These are phyloP conservation scores for Coniochaeta hoffmannii DNA, from an alignment of 2,329 filamentous ascomycete genomes.

Conservation along the genomic window DNA sequence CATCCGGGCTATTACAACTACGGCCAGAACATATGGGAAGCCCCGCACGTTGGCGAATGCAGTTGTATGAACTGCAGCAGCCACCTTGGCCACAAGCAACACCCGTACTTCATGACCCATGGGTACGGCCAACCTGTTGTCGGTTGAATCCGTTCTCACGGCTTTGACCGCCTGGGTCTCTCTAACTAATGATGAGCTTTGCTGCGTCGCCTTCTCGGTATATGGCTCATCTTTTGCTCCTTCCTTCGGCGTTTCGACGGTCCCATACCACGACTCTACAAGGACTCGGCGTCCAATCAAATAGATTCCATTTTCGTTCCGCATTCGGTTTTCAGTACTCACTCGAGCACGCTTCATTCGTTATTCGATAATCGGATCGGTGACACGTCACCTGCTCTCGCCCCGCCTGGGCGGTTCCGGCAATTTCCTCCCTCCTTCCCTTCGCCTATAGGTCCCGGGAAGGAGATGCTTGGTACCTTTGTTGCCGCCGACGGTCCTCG, in stretches of 20 bases:
- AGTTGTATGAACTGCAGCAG: slow-evolving; percentile 38
- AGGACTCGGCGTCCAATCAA: slow-evolving; percentile 4
- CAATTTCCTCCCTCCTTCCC: background rate
- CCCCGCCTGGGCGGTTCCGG: background rate
- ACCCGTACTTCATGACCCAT: slow-evolving; percentile 39
- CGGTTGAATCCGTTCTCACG: slow-evolving; percentile 28
- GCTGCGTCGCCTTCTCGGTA: slow-evolving; percentile 12
- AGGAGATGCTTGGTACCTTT: background rate
- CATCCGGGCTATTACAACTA: slow-evolving; percentile 39
- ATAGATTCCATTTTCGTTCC: slow-evolving; percentile 13
- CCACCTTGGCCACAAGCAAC: slow-evolving; percentile 32
- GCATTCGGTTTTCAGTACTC: background rate
- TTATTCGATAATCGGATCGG: background rate
- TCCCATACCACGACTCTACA: slow-evolving; percentile 7
- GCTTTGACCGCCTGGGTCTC: background rate
- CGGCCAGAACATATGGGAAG: slow-evolving; percentile 42
- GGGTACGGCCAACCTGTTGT: slow-evolving; percentile 48
- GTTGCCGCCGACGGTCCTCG: background rate
- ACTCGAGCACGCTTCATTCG: background rate
- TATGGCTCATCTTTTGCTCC: slow-evolving; percentile 16
- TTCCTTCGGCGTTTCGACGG: slow-evolving; percentile 20
- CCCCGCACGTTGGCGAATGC: slow-evolving; percentile 38
- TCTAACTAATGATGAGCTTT: slow-evolving; percentile 2
- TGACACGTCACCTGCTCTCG: background rate
- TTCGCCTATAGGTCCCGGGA: background rate